These are phyloP conservation scores for Cladophialophora yegresii DNA, from an alignment of 2,329 filamentous ascomycete species.

Conservation along the genomic window DNA sequence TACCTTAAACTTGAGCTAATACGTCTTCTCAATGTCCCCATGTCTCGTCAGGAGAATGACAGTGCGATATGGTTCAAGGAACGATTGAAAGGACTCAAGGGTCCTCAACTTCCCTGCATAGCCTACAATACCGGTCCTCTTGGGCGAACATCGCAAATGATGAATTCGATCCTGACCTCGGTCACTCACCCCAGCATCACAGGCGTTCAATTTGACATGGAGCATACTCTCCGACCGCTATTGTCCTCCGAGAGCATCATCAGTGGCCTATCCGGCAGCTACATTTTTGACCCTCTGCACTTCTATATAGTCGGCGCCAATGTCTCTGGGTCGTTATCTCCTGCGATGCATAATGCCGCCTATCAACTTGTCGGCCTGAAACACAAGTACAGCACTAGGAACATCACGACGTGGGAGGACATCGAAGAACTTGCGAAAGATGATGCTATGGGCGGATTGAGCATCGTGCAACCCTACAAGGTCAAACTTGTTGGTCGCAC, in stretches of 20 bases:
- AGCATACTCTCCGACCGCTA: conserved; percentile 40
- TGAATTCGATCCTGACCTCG: conserved; percentile 46
- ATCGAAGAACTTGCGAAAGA: conserved; percentile 45
- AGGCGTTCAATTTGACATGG: conserved; percentile 23
- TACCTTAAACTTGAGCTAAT: conserved; percentile 45
- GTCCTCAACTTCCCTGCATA: conserved; percentile 42
- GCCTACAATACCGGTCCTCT: conserved; percentile 47
- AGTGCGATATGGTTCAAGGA: conserved; percentile 44
- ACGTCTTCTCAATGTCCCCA: conserved; percentile 42
- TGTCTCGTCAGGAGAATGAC: conserved; percentile 44
- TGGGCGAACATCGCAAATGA: conserved; percentile 49
- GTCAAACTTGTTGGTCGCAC: conserved; percentile 45
- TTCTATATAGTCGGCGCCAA: conserved; percentile 49
- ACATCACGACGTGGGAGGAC: conserved; percentile 43
- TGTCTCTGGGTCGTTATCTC: conserved; percentile 48
- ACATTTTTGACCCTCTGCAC: conserved; percentile 46
- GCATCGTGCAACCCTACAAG: conserved; percentile 49
- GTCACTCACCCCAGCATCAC: conserved; percentile 46
- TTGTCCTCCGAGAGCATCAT: conserved; percentile 33
- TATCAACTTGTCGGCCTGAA: conserved; percentile 45
- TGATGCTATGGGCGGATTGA: conserved; percentile 46
- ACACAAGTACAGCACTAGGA: conserved; percentile 46
- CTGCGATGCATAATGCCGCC: conserved; percentile 49
- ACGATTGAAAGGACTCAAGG: conserved; percentile 41
- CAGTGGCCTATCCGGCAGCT: conserved; percentile 46